Conservation (phyloP, 169 alveolate species). For the Cryptosporidium xiaoi region DNA sequence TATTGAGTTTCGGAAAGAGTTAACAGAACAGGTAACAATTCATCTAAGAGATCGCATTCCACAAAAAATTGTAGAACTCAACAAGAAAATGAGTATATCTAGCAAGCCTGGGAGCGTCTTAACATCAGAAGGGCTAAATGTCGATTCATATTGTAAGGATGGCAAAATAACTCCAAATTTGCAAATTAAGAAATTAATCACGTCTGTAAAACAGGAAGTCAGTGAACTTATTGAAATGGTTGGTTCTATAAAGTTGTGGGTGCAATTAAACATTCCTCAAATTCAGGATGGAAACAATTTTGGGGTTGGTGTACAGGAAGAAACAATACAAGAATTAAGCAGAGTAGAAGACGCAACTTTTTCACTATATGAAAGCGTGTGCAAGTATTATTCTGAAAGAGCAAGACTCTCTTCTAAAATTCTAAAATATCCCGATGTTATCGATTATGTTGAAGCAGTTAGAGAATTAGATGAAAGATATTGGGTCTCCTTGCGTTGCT, state of each 20-base stretch:
- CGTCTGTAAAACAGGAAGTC: slow-evolving; percentile 84
- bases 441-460: slow-evolving; percentile 87
- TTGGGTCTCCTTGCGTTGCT: slow-evolving; percentile 87
- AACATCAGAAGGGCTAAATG: slow-evolving; percentile 16
- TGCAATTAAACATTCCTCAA: slow-evolving; percentile 89
- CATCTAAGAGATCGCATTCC: slow-evolving; percentile 88
- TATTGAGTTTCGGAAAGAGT: slow-evolving; percentile 83
- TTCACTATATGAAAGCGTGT: slow-evolving; percentile 85
- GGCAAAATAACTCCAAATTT: slow-evolving; percentile 83
- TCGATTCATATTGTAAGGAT: slow-evolving; percentile 43
- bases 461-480: slow-evolving; percentile 89
- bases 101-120: slow-evolving; percentile 52
- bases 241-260: slow-evolving; percentile 88
- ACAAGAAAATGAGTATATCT: slow-evolving; percentile 81
- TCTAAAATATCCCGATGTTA: slow-evolving; percentile 86
- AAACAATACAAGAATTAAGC: slow-evolving; percentile 89
- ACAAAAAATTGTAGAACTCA: slow-evolving; percentile 84
- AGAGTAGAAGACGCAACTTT: slow-evolving; percentile 90
- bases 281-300: slow-evolving; percentile 91
- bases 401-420: slow-evolving; percentile 89
- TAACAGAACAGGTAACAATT: slow-evolving; percentile 85
- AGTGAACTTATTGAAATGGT: slow-evolving; percentile 85
- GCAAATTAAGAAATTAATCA: slow-evolving; percentile 84
- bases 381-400: slow-evolving; percentile 82
- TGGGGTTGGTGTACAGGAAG: slow-evolving; percentile 91